Base-by-base conservation (phyloP, 2,329 filamentous ascomycete species). In the Pseudogymnoascus sp. region DNA sequence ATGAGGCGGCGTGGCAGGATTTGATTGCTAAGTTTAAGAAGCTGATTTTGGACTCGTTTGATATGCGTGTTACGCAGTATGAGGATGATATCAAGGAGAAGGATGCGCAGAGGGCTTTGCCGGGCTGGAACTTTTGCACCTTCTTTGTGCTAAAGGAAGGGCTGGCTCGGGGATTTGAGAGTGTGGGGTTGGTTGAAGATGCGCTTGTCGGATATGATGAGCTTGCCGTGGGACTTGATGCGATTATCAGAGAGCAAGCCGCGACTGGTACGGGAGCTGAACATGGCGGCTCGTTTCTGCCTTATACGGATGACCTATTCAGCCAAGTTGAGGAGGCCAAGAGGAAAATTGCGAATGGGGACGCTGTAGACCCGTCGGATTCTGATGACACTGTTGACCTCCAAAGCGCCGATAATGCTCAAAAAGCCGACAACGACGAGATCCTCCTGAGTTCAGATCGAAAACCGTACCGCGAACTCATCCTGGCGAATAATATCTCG, bases 111-210 rank as follows among this genome's bases (percentile, higher is more conserved):
- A 83, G 93, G 55, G 87, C 81, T 35, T 77, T 99, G 16, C 94
- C 94, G 0, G 94, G 94, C 0, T 99, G 94, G 94, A 99, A 99
- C 72, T 99, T 99, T 72, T 97, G 94, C 75, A 99, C 94, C 0
- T 99, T 99, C 73, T 99, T 99, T 73, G 92, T 99, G 14, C 81
- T 99, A 7, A 99, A 99, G 71, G 94, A 99, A 74, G 94, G 94
- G 0, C 78, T 99, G 37, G 93, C 94, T 1, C 84, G 91, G 67
- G 95, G 93, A 0, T 96, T 99, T 68, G 95, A 99, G 74, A 97
- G 91, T 72, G 92, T 97, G 2, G 95, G 95, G 0, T 79, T 99
- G 8, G 91, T 97, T 7, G 94, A 99, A 71, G 94, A 99, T 80
- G 93, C 94, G 2, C 78, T 99, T 39, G 90, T 94, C 4, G 91